These are phyloP conservation scores for Helichrysum umbraculigerum DNA, from an alignment of 129 eudicot species.

Conservation along the genomic window DNA sequence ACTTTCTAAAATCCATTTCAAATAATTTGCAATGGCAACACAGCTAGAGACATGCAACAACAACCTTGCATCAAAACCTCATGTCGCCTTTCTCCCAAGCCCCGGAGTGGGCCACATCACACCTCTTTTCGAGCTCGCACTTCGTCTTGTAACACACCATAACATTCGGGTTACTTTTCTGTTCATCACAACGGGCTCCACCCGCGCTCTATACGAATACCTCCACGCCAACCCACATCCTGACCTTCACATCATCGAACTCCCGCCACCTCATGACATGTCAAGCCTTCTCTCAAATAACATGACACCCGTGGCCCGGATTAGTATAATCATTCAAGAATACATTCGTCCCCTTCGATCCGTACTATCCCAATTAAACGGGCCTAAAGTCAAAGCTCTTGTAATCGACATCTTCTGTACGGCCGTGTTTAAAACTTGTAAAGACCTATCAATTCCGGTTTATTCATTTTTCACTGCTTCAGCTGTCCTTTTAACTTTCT, in stretches of 20 bases:
- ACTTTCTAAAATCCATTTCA: neutral
- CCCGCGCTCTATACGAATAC: conserved; percentile 33
- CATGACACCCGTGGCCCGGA: conserved; percentile 14
- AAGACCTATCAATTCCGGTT: conserved; percentile 37
- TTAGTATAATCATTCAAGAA: conserved; percentile 29
- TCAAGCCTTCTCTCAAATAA: conserved; percentile 20
- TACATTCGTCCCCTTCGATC: conserved; percentile 39
- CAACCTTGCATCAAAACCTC: conserved; percentile 30
- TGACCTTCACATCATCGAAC: conserved; percentile 39
- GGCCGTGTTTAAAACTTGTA: conserved; percentile 35
- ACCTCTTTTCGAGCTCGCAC: conserved; percentile 48
- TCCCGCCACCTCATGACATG: conserved; percentile 45
- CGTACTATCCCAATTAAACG: conserved; percentile 8
- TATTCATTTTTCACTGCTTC: conserved; percentile 45
- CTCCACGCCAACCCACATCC: conserved; percentile 29
- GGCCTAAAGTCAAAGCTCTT: conserved; percentile 31
- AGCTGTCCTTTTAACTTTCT: conserved; percentile 28
- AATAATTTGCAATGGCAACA: neutral
- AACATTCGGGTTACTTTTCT: conserved; percentile 40
- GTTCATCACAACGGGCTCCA: conserved; percentile 38
- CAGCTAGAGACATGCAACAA: neutral
- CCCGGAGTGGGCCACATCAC: conserved; percentile 63
- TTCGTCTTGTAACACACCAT: conserved; percentile 40
- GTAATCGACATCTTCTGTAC: conserved; percentile 48
- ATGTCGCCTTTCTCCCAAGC: conserved; percentile 54